Conservation (phyloP, 2,329 filamentous ascomycete genomes). For the Talaromyces amestolkiae region DNA sequence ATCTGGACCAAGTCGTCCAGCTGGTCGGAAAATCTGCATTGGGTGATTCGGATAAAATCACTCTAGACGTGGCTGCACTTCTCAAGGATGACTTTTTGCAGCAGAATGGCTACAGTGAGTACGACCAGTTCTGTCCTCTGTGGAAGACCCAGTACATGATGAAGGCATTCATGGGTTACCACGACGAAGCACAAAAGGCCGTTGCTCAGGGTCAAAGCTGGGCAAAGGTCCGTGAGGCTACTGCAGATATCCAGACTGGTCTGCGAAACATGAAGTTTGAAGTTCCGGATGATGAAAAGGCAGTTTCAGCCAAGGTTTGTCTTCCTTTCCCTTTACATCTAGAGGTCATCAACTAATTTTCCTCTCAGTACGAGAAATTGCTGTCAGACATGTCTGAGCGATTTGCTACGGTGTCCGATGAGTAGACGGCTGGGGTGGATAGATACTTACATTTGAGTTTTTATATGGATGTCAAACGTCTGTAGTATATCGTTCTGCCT, state of each 20-base stretch:
- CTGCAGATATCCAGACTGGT: conserved; percentile 77
- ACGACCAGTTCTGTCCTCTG: conserved; percentile 97
- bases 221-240: conserved; percentile 89
- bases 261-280: conserved; percentile 97
- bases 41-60: conserved; percentile 97
- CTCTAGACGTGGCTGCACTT: conserved; percentile 82
- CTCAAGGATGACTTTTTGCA: conserved; percentile 99
- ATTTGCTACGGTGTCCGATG: conserved; percentile 92
- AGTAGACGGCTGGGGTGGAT: conserved; percentile 56
- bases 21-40: conserved; percentile 95
- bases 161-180: conserved; percentile 98
- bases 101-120: conserved; percentile 98
- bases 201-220: conserved; percentile 87
- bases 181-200: conserved; percentile 96
- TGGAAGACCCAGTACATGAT: conserved; percentile 99
- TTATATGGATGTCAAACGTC: conserved; percentile 7
- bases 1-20: conserved; percentile 97
- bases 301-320: conserved; percentile 76
- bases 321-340: neutral
- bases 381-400: conserved; percentile 93
- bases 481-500: conserved; percentile 8
- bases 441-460: neutral
- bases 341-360: neutral
- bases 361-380: conserved; percentile 77
- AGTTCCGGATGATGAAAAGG: conserved; percentile 78